These are phyloP conservation scores for Candida vartiovaarae DNA, from an alignment of 805 yeast genomes.

Conservation along the genomic window DNA sequence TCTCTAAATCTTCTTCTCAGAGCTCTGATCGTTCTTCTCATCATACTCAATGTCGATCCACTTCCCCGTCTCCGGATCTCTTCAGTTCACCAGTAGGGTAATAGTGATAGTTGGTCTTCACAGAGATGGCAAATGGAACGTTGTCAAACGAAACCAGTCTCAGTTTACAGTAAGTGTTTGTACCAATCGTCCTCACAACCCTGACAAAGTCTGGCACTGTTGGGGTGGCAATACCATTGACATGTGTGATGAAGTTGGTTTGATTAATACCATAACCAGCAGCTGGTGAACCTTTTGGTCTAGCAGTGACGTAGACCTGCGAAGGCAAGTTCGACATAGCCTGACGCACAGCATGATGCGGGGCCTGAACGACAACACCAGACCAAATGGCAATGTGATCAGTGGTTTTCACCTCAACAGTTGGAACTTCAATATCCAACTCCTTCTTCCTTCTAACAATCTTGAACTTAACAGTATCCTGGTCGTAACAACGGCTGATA, in stretches of 20 bases:
- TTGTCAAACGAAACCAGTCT: conserved; percentile 81
- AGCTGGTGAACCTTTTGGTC: conserved; percentile 81
- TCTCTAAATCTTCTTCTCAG: conserved; percentile 14
- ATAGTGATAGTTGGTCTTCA: conserved; percentile 84
- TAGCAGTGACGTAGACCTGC: conserved; percentile 72
- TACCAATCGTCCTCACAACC: conserved; percentile 65
- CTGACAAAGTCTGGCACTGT: conserved; percentile 60
- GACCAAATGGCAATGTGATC: conserved; percentile 71
- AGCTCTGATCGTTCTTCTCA: conserved; percentile 25
- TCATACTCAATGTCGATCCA: conserved; percentile 51
- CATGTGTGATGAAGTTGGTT: conserved; percentile 84
- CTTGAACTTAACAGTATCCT: conserved; percentile 43
- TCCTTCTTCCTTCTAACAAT: conserved; percentile 68
- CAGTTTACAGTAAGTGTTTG: conserved; percentile 72
- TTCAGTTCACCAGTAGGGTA: conserved; percentile 66
- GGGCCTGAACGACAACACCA: conserved; percentile 76
- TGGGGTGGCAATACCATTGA: conserved; percentile 68
- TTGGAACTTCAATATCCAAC: conserved; percentile 53
- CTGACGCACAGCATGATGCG: conserved; percentile 92
- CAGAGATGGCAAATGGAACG: conserved; percentile 77
- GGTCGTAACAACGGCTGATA: conserved; percentile 29
- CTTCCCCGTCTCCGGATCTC: conserved; percentile 34
- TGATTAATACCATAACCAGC: conserved; percentile 71
- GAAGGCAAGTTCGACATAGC: conserved; percentile 72
- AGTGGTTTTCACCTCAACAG: conserved; percentile 57